Evolutionary conservation across 805 yeast species (phyloP).

Genomic region (Metschnikowia rubicola): DNA sequence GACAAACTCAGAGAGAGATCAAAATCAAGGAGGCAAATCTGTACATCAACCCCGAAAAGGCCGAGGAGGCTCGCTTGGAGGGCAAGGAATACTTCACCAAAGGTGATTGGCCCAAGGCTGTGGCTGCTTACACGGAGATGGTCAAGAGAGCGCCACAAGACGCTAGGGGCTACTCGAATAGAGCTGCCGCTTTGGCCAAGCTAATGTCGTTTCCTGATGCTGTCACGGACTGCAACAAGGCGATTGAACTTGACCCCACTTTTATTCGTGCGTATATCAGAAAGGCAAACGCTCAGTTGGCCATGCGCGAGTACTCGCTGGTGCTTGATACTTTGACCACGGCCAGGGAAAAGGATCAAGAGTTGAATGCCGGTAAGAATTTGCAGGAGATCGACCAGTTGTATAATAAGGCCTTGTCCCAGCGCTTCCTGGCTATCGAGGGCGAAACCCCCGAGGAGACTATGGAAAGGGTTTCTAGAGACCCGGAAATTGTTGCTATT

Average conservation of each 20-base stretch:
- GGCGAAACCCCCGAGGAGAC: slow-evolving; percentile 95
- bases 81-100: slow-evolving; percentile 88
- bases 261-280: slow-evolving; percentile 95
- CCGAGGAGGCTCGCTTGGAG: slow-evolving; percentile 89
- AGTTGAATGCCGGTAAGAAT: slow-evolving; percentile 53
- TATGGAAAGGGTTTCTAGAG: slow-evolving; percentile 81
- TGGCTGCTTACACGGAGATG: slow-evolving; percentile 92
- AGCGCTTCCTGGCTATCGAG: slow-evolving; percentile 76
- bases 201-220: slow-evolving; percentile 97
- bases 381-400: slow-evolving; percentile 78
- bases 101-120: slow-evolving; percentile 96
- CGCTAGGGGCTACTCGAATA: slow-evolving; percentile 93
- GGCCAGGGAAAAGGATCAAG: slow-evolving; percentile 74
- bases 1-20: slow-evolving; percentile 81
- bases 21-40: slow-evolving; percentile 73
- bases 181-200: slow-evolving; percentile 96
- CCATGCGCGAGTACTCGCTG: slow-evolving; percentile 80
- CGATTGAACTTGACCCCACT: slow-evolving; percentile 81
- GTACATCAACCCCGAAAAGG: slow-evolving; percentile 85
- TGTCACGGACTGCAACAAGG: slow-evolving; percentile 84
- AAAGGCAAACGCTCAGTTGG: slow-evolving; percentile 91
- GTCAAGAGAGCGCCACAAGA: slow-evolving; percentile 95
- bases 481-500: slow-evolving; percentile 90
- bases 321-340: slow-evolving; percentile 76
- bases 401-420: slow-evolving; percentile 68